phyloP scores from a whole-genome alignment of 257 asterid species.

The Nyctanthes arbortristis region DNA sequence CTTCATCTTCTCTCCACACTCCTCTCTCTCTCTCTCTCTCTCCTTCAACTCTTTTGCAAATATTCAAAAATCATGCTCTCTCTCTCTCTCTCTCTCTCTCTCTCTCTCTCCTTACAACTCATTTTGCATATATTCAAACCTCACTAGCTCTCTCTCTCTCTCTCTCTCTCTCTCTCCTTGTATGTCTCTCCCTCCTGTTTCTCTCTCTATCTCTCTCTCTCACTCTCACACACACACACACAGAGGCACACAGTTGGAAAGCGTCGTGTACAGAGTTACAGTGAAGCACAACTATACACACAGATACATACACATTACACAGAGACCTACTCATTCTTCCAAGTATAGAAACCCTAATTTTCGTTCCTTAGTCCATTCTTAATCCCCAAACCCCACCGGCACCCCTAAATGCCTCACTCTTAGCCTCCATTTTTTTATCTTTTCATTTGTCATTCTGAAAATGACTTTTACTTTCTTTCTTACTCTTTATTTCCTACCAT shows the following conservation, averaged over 20 bases:
- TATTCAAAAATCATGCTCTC: constrained; percentile 24
- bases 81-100: constrained; percentile 23
- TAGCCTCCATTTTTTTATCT: constrained; percentile 23
- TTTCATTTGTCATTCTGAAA: constrained; percentile 25
- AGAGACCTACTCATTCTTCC: constrained; percentile 37
- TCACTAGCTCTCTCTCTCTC: constrained; percentile 32
- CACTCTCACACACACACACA: constrained; percentile 25
- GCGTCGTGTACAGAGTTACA: constrained; percentile 20
- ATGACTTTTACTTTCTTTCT: constrained; percentile 38
- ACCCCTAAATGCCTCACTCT: constrained; percentile 54
- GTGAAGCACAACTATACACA: constrained; percentile 4
- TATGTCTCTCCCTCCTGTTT: no score
- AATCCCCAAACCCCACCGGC: constrained; percentile 12
- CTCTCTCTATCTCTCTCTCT: no score
- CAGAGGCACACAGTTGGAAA: constrained; percentile 13
- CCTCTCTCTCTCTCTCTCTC: no score
- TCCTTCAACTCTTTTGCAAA: no score
- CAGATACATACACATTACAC: constrained; percentile 22
- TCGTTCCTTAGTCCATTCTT: constrained; percentile 16
- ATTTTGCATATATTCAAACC: constrained; percentile 44
- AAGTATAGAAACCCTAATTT: constrained; percentile 33
- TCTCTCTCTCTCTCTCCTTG: not conserved
- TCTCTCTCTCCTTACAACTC: constrained; percentile 40
- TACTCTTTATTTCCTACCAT: constrained; percentile 25
- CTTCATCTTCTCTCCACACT: no score